phyloP scores from a whole-genome alignment of 2,329 filamentous ascomycete species.

The Fusarium sp. region DNA sequence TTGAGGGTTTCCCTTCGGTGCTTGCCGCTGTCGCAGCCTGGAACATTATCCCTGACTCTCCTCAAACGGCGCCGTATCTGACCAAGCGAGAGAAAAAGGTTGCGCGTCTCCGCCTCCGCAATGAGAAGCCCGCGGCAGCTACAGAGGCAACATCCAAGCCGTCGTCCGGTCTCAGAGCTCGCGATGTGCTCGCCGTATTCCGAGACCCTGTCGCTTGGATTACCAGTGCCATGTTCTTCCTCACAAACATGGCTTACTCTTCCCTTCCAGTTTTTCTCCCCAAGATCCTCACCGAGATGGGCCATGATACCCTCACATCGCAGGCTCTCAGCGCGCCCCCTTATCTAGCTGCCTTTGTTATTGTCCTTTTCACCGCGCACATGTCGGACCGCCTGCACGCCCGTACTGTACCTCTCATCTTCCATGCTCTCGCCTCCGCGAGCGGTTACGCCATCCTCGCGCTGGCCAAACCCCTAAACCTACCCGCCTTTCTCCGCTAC shows the following conservation, averaged over 20 bases:
- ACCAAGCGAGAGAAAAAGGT: slow-evolving; percentile 74
- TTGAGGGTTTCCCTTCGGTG: slow-evolving; percentile 88
- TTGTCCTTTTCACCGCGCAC: slow-evolving; percentile 78
- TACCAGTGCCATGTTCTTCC: slow-evolving; percentile 86
- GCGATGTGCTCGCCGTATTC: slow-evolving; percentile 65
- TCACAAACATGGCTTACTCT: slow-evolving; percentile 88
- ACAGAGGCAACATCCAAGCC: slow-evolving; percentile 23
- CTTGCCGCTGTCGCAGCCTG: slow-evolving; percentile 80
- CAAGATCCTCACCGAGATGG: slow-evolving; percentile 82
- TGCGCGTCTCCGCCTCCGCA: slow-evolving; percentile 74
- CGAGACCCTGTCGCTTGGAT: slow-evolving; percentile 66
- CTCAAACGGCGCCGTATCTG: slow-evolving; percentile 73
- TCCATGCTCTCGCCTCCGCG: slow-evolving; percentile 76
- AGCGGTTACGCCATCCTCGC: slow-evolving; percentile 71
- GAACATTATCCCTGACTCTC: slow-evolving; percentile 81
- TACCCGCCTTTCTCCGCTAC: slow-evolving; percentile 70
- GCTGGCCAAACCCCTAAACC: slow-evolving; percentile 61
- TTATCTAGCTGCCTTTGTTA: slow-evolving; percentile 79
- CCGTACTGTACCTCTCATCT: slow-evolving; percentile 75
- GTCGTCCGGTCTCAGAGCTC: slow-evolving; percentile 59
- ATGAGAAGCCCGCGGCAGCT: slow-evolving; percentile 53
- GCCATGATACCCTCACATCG: slow-evolving; percentile 73
- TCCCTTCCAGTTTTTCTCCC: slow-evolving; percentile 90
- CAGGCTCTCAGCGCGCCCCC: slow-evolving; percentile 87
- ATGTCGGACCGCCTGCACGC: slow-evolving; percentile 75